Evolutionary conservation across 768 basidiomycete species (phyloP).

Genomic region (Panaeolus cyanescens): DNA sequence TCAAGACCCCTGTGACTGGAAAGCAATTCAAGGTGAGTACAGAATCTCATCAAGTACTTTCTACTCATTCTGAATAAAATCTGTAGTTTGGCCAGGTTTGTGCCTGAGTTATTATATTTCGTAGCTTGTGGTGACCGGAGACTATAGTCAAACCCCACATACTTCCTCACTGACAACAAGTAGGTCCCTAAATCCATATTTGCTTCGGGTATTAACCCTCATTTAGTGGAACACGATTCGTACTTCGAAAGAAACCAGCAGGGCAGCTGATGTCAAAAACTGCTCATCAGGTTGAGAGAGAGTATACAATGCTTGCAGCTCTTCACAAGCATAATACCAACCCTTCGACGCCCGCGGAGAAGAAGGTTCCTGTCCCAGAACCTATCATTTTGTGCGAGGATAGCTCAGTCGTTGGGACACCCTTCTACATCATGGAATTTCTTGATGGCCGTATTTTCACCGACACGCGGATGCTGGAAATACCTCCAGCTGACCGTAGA

Average conservation of each 20-base stretch:
- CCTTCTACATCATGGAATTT: conserved; percentile 98
- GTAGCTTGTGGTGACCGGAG: background rate
- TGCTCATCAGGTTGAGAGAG: conserved; percentile 94
- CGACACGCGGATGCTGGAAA: conserved; percentile 74
- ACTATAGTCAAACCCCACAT: conserved; percentile 90
- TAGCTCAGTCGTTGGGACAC: conserved; percentile 73
- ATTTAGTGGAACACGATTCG: conserved; percentile 61
- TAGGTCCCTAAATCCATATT: conserved; percentile 29
- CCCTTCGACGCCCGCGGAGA: conserved; percentile 46
- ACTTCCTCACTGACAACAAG: conserved; percentile 83
- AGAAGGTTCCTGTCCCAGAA: conserved; percentile 80
- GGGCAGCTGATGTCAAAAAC: conserved; percentile 87
- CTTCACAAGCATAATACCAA: conserved; percentile 74
- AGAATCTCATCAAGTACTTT: background rate
- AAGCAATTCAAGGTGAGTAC: conserved; percentile 89
- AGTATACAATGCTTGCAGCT: conserved; percentile 80
- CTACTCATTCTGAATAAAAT: background rate
- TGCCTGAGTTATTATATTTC: background rate
- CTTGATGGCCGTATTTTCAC: conserved; percentile 94
- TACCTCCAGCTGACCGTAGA: conserved; percentile 58
- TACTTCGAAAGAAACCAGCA: conserved; percentile 91
- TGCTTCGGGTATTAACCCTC: conserved; percentile 4
- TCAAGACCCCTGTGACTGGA: conserved; percentile 69
- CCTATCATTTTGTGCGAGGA: conserved; percentile 87
- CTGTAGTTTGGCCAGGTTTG: conserved; percentile 84